phyloP scores from a whole-genome alignment of 2,329 filamentous ascomycete genomes.

The Zasmidium cellare region DNA sequence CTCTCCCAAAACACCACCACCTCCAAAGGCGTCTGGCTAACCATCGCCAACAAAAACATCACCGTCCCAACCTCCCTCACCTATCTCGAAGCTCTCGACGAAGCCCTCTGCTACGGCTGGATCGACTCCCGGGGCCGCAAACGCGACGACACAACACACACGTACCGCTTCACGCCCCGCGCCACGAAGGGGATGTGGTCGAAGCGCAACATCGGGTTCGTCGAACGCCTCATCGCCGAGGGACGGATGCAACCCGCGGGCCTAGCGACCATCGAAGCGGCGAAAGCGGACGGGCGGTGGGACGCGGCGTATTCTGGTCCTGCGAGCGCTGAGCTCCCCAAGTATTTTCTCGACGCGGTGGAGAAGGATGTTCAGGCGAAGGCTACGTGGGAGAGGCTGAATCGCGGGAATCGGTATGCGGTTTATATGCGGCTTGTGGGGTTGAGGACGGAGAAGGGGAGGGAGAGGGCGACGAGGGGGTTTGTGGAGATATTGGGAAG shows the following conservation, averaged over 20 bases:
- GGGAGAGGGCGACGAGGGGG: slow-evolving; percentile 43
- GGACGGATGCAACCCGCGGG: slow-evolving; percentile 54
- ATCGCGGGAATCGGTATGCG: slow-evolving; percentile 47
- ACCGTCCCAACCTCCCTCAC: slow-evolving; percentile 41
- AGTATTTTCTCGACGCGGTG: slow-evolving; percentile 51
- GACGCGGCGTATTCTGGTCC: slow-evolving; percentile 56
- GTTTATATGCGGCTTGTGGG: slow-evolving; percentile 51
- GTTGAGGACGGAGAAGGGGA: slow-evolving; percentile 32
- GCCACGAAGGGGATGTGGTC: slow-evolving; percentile 59
- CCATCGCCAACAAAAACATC: slow-evolving; percentile 24
- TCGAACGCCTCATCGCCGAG: slow-evolving; percentile 45
- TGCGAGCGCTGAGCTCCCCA: slow-evolving; percentile 48
- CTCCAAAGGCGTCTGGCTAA: slow-evolving; percentile 23
- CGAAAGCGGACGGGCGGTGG: slow-evolving; percentile 60
- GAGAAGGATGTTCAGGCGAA: slow-evolving; percentile 37
- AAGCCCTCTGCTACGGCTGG: slow-evolving; percentile 63
- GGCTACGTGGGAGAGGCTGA: slow-evolving; percentile 46
- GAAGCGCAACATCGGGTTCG: slow-evolving; percentile 57
- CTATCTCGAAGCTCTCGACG: slow-evolving; percentile 53
- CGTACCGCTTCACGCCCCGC: slow-evolving; percentile 61
- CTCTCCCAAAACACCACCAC: slow-evolving; percentile 10
- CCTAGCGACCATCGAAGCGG: slow-evolving; percentile 53
- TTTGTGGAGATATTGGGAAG: slow-evolving; percentile 22
- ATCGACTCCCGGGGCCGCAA: slow-evolving; percentile 58
- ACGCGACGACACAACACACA: slow-evolving; percentile 50